These are phyloP conservation scores for Cardamine resedifolia DNA, from an alignment of 345 rosid genomes.

Conservation along the genomic window DNA sequence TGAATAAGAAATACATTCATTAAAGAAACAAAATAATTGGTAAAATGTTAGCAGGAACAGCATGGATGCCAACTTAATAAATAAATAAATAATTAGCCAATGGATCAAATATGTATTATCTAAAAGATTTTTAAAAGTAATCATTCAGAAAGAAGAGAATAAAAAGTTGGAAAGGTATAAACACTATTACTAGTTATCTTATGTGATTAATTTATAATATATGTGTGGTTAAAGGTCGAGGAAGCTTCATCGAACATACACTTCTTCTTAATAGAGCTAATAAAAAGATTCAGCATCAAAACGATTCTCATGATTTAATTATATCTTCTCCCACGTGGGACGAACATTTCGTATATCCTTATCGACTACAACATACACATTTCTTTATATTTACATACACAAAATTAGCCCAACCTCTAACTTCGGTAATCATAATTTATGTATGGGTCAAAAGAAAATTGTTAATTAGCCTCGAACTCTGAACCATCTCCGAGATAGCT, in stretches of 20 bases:
- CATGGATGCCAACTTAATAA: constrained; percentile 25
- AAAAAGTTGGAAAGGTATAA: constrained; percentile 23
- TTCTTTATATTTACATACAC: not conserved
- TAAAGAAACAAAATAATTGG: not conserved
- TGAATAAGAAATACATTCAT: not conserved
- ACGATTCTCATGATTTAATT: constrained; percentile 16
- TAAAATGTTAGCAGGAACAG: constrained; percentile 5
- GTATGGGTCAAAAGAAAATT: not conserved
- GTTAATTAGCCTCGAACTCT: not conserved
- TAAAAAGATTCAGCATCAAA: constrained; percentile 26
- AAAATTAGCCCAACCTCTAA: not conserved
- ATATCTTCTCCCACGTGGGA: constrained; percentile 28
- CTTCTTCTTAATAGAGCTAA: constrained; percentile 4
- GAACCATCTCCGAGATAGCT: not conserved
- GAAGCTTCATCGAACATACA: constrained; percentile 31
- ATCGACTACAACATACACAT: not conserved
- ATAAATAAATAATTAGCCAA: constrained; percentile 25
- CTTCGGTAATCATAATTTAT: not conserved
- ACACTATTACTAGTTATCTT: constrained; percentile 15
- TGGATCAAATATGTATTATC: constrained; percentile 30
- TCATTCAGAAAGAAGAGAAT: constrained; percentile 27
- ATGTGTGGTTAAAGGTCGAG: constrained; percentile 18
- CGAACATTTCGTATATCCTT: constrained; percentile 18
- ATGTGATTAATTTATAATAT: constrained; percentile 16
- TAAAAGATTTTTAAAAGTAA: constrained; percentile 24